A percentile compares a stretch with the other conserved stretches of the same genome.
Conservation (phyloP, 192 early-diverging fungal genomes). For the Coemansia sp. region DNA sequence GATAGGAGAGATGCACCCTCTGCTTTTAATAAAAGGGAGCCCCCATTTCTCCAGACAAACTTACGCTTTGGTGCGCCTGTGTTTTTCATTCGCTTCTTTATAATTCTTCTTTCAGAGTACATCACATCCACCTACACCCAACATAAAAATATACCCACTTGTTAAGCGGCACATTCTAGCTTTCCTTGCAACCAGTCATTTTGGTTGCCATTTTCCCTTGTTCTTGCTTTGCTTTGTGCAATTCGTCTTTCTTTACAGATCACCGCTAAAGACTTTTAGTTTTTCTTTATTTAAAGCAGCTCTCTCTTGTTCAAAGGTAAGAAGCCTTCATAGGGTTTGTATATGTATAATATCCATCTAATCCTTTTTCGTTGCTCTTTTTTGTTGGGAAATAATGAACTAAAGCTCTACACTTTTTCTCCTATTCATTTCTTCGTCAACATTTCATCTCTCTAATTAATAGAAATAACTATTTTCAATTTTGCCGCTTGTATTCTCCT, state of each 20-base stretch:
- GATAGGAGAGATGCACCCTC: neutral
- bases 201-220: no score
- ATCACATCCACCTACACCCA: neutral
- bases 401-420: neutral
- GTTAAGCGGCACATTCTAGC: neutral
- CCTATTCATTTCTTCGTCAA: neutral
- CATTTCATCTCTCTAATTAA: neutral
- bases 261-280: neutral
- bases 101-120: neutral
- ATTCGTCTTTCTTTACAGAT: neutral
- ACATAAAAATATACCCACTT: neutral
- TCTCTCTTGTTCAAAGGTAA: neutral
- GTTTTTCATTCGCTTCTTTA: constrained; percentile 7
- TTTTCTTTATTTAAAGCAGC: neutral
- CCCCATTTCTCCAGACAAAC: constrained; percentile 1
- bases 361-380: neutral
- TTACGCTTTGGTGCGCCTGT: neutral
- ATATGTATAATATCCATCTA: neutral
- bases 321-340: neutral
- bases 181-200: neutral
- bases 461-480: neutral
- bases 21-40: constrained; percentile 5
- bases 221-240: neutral
- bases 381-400: neutral
- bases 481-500: neutral